Base-by-base conservation (phyloP, 257 asterid genomes). In the Solanum piurae region DNA sequence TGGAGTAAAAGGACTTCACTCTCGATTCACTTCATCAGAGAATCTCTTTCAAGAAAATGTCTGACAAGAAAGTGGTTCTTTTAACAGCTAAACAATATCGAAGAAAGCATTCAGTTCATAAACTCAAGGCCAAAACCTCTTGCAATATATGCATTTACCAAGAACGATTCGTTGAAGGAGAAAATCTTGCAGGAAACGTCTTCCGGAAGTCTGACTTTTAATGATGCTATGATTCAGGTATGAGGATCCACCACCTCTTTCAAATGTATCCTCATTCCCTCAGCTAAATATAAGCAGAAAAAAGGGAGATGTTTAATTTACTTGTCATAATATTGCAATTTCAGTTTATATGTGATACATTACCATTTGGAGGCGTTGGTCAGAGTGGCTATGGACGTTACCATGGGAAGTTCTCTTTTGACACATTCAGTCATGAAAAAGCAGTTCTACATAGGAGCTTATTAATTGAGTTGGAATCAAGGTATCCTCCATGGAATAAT, bases 281-380 rank as follows among this genome's bases (percentile, higher is more conserved):
- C 84, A 40, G 84, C 31, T 12, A 64, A 73, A 83, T 23, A 83
- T 46, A 7, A 37, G 46, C 34, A 58, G 25, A 46, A 44, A 64
- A 27, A 46, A 42, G 18, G 64, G 27, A 11, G 34, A 23, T 9
- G 25, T 33, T 20, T 38, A 36, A 44, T 79, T 80, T 80, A 29
- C 29, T 44, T 16, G 40, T 29, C 29, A 46, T 46, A 14, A 80
- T 42, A 21, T 23, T 87, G n/a, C 27, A 14, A 14, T 71, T 90
- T 89, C 93, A 96, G 98, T 96, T 95, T 88, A 1, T 96, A 87
- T 92, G 96, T 23, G 99, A 96, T 4, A 62, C 89, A 2, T 88
- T 96, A 87, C 98, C 99, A 6, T 96, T 96, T 66, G 99, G 98
- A 87, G 98, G 99, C 27, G 95, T 96, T 6, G 99, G 99, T 44